Evolutionary conservation across 2,329 filamentous ascomycete genomes (phyloP), one percentile per base, ranked within the genome.

Genomic region (Fusarium gaditjirri): DNA sequence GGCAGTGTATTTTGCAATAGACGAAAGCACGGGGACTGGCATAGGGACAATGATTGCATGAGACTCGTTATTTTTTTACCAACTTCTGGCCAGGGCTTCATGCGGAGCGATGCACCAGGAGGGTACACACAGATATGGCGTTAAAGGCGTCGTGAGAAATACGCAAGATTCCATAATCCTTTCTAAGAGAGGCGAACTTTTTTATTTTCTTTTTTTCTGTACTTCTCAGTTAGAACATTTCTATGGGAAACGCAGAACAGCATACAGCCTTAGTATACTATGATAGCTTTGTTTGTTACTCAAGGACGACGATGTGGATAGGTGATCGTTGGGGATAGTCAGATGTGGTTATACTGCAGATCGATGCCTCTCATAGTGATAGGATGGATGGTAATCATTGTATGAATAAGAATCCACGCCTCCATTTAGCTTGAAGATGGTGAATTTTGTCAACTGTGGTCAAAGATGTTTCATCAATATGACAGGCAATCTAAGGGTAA

Each of bases 61-160:
- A 77, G 63, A 70, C 59, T 77, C 75, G 55, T 73, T 72, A 72
- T 69, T 74, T 61, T 67, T 61, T 70, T 74, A 68, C 68, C 62
- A 67, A 67, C 67, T 74, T 89, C 70, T 89, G 29, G 86, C 82
- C 65, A 70, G 65, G 64, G 54, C 65, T 73, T 60, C 50, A 67
- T 58, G 41, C 66, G 50, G 75, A 76, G 65, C 64, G 49, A 68
- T 65, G 70, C 70, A 75, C 72, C 62, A 63, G 62, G 70, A 70
- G 19, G 47, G 71, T 68, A 75, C 56, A 70, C 61, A 67, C 66
- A 70, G 67, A 72, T 74, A 72, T 49, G 74, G 76, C 76, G 76
- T 78, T 78, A 68, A 54, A 64, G 76, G 76, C 70, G 75, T 78
- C 75, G 55, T 58, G 68, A 68, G 70, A 75, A 73, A 75, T 63